These are phyloP conservation scores for Arthrobotrys musiformis DNA, from an alignment of 2,329 filamentous ascomycete species.

Conservation along the genomic window DNA sequence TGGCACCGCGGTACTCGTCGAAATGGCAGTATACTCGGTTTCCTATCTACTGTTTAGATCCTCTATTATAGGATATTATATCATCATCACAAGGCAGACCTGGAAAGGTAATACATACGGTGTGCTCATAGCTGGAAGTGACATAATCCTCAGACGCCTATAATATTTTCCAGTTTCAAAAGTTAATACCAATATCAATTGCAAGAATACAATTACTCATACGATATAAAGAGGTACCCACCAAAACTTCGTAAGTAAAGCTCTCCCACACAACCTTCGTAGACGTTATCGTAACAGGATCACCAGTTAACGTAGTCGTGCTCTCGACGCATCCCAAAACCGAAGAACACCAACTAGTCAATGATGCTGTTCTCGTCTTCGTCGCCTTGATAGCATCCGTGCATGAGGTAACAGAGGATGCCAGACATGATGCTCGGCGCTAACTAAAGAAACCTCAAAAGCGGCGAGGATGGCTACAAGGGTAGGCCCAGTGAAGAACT, in stretches of 20 bases:
- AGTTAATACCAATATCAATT: no score
- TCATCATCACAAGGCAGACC: background rate
- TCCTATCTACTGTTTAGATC: background rate
- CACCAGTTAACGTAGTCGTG: conserved; percentile 36
- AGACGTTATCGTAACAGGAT: conserved; percentile 22
- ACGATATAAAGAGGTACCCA: background rate
- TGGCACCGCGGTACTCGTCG: conserved; percentile 10
- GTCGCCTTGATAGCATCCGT: conserved; percentile 26
- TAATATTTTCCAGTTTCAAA: background rate
- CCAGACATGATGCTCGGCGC: conserved; percentile 9
- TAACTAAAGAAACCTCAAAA: conserved; percentile 6
- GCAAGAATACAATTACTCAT: no score
- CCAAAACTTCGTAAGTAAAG: conserved; percentile 6
- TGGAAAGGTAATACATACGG: background rate
- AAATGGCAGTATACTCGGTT: conserved; percentile 7
- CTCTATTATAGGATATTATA: background rate
- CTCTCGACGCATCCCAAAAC: conserved; percentile 38
- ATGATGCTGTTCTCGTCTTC: conserved; percentile 21
- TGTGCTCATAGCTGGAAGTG: background rate
- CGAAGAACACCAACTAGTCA: conserved; percentile 44
- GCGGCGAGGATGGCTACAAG: background rate
- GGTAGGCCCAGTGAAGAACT: background rate
- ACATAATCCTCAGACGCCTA: background rate
- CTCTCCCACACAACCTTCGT: conserved; percentile 5
- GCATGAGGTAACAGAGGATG: conserved; percentile 30